phyloP scores from a whole-genome alignment of 1,139 yeast genomes.

The Hyphopichia wangnamkhiaoensis region DNA sequence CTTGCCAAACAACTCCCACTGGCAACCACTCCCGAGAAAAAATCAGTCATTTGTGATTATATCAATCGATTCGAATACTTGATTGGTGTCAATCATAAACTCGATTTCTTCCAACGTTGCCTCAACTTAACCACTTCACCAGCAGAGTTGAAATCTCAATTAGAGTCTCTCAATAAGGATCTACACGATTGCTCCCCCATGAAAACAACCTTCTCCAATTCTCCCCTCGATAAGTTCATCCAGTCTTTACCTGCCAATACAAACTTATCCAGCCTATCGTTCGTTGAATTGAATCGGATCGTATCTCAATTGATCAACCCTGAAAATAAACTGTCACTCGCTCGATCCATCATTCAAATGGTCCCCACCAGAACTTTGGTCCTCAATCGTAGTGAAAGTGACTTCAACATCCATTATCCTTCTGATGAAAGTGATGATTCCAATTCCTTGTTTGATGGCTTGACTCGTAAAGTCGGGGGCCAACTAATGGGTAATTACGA shows the following conservation, averaged over 20 bases:
- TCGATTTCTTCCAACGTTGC: slow-evolving; percentile 15
- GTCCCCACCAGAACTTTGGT: slow-evolving; percentile 9
- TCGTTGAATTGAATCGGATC: slow-evolving; percentile 1
- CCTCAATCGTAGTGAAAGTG: slow-evolving; percentile 15
- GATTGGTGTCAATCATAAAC: slow-evolving; percentile 14
- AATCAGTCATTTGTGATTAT: slow-evolving; percentile 7
- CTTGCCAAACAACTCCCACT: neutral
- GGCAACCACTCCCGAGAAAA: slow-evolving; percentile 2
- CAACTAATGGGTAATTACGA: slow-evolving; percentile 24
- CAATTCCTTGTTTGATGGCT: slow-evolving; percentile 26
- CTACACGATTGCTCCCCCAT: slow-evolving; percentile 3
- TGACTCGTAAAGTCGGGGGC: slow-evolving; percentile 21
- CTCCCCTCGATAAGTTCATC: neutral
- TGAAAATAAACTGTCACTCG: neutral
- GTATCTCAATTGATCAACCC: neutral
- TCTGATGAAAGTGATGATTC: slow-evolving; percentile 20
- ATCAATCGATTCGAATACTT: slow-evolving; percentile 16
- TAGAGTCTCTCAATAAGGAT: slow-evolving; percentile 9
- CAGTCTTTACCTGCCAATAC: neutral
- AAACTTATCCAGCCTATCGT: slow-evolving; percentile 1
- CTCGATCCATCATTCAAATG: slow-evolving; percentile 5
- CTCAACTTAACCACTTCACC: slow-evolving; percentile 10
- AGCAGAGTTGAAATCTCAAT: slow-evolving; percentile 8
- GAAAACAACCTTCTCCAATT: neutral
- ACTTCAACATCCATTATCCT: slow-evolving; percentile 10